Conservation (phyloP, 2,329 filamentous ascomycete species). For the Epichloe festucae region DNA sequence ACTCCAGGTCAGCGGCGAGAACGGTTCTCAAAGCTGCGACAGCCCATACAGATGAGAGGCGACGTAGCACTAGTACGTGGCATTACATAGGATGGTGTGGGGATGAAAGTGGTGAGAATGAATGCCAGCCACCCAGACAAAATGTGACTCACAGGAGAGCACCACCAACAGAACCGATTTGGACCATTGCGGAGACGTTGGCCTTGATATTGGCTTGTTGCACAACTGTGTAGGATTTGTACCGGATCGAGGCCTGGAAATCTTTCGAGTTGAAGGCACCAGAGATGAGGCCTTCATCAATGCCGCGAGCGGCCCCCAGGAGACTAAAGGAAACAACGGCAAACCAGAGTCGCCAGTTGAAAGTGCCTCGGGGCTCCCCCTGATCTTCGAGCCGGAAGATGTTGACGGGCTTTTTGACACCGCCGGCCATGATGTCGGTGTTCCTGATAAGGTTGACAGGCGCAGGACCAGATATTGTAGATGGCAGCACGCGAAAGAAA, state of each 20-base stretch:
- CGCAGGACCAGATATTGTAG: background rate
- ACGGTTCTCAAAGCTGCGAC: background rate
- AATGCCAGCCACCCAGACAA: background rate
- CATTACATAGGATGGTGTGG: background rate
- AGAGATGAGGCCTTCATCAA: constrained; percentile 71
- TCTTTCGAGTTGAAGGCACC: constrained; percentile 56
- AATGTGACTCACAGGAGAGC: constrained; percentile 37
- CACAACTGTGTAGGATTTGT: constrained; percentile 35
- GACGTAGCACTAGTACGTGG: background rate
- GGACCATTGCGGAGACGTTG: constrained; percentile 73
- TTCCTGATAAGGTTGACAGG: background rate
- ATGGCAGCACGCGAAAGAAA: background rate
- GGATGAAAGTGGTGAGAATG: background rate
- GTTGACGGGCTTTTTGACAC: constrained; percentile 42
- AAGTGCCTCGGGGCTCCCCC: constrained; percentile 55
- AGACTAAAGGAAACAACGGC: constrained; percentile 62
- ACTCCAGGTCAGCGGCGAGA: background rate
- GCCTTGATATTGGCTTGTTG: constrained; percentile 55
- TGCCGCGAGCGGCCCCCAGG: constrained; percentile 62
- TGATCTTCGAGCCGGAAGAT: constrained; percentile 52
- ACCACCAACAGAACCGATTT: constrained; percentile 62
- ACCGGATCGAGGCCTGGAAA: constrained; percentile 48
- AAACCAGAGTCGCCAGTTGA: constrained; percentile 72
- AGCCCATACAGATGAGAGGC: no score
- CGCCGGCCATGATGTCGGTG: constrained; percentile 30